Evolutionary conservation across 2,329 filamentous ascomycete genomes (phyloP).

Genomic region (Claviceps pusilla): DNA sequence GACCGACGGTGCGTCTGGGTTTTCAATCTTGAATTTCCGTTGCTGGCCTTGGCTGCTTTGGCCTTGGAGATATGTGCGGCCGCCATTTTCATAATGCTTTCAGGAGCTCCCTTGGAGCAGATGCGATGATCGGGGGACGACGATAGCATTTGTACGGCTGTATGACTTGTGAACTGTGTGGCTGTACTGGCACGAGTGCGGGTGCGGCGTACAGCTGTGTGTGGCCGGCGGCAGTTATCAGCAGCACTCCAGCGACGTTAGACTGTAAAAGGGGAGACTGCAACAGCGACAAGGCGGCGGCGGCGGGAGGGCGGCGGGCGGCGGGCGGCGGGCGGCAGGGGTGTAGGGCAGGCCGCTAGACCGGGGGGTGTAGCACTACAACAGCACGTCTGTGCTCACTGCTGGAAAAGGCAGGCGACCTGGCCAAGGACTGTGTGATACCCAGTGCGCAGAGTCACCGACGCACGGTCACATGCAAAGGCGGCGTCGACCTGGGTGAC

Average conservation of each 20-base stretch:
- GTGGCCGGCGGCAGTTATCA: background rate
- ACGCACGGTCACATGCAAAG: background rate
- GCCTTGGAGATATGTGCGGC: conserved; percentile 43
- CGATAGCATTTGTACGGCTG: conserved; percentile 43
- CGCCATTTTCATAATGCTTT: conserved; percentile 42
- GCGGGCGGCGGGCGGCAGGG: conserved; percentile 9
- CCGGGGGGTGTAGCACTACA: conserved; percentile 5
- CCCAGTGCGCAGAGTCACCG: background rate
- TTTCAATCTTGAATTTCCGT: conserved; percentile 49
- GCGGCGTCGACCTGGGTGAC: background rate
- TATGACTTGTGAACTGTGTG: background rate
- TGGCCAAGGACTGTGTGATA: background rate
- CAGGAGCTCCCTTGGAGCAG: conserved; percentile 32
- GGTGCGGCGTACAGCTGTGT: no score
- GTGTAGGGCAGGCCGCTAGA: conserved; percentile 4
- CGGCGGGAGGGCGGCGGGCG: conserved; percentile 4
- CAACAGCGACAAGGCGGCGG: conserved; percentile 3
- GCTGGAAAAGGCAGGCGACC: background rate
- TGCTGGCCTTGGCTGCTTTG: conserved; percentile 40
- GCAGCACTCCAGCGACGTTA: background rate
- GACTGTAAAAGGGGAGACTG: background rate
- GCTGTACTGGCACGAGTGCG: background rate
- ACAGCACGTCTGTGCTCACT: no score
- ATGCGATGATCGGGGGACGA: conserved; percentile 46
- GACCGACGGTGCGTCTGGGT: conserved; percentile 86